phyloP scores from a whole-genome alignment of 805 yeast genomes.

The Kuraishia hungarica region DNA sequence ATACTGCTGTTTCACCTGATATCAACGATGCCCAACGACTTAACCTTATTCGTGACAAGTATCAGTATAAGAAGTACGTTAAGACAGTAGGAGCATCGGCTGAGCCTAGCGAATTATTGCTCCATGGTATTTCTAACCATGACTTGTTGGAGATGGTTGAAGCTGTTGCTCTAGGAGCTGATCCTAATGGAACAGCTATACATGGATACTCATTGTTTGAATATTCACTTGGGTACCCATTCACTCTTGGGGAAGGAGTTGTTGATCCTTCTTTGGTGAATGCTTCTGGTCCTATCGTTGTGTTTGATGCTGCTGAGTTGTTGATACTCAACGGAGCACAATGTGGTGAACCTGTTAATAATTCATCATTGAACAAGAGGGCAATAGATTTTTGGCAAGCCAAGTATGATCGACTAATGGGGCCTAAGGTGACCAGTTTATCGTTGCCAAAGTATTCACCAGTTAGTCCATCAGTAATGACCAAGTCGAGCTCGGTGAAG shows the following conservation, averaged over 20 bases:
- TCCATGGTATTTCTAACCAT: conserved; percentile 45
- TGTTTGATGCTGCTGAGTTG: conserved; percentile 47
- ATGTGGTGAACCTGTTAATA: conserved; percentile 26
- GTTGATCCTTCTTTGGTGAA: background rate
- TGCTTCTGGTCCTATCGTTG: conserved; percentile 7
- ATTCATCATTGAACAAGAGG: conserved; percentile 6
- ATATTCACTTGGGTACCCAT: background rate
- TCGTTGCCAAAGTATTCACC: background rate
- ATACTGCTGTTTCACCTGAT: conserved; percentile 8
- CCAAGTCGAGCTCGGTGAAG: background rate
- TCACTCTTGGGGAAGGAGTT: background rate
- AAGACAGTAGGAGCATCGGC: conserved; percentile 22
- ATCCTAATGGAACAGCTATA: background rate
- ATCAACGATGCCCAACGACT: conserved; percentile 40
- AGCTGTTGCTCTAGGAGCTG: conserved; percentile 30
- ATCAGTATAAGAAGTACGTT: conserved; percentile 42
- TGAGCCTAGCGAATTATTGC: conserved; percentile 16
- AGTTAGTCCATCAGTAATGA: conserved; percentile 1
- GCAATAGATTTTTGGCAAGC: conserved; percentile 50
- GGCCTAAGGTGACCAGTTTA: conserved; percentile 6
- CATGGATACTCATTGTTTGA: background rate
- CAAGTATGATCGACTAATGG: conserved; percentile 25
- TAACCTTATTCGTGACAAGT: conserved; percentile 58
- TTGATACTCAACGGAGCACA: conserved; percentile 48
- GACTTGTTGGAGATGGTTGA: conserved; percentile 34